Base-by-base conservation (phyloP, 2,329 filamentous ascomycete genomes). In the Didymella exigua region DNA sequence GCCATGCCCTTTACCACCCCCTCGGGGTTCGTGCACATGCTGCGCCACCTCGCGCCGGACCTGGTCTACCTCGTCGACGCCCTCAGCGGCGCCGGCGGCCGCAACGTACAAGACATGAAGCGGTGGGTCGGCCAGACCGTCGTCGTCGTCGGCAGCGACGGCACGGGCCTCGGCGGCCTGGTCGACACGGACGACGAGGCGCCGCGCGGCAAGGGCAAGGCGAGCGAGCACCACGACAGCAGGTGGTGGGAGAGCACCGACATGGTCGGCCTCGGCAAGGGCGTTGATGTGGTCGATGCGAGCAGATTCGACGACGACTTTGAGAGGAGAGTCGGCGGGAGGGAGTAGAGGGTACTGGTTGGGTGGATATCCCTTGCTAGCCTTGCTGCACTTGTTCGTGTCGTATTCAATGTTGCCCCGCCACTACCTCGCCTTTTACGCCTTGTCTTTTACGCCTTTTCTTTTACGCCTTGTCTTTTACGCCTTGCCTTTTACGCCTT, bases 51-150 rank as follows among this genome's bases (percentile, higher is more conserved):
- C 6, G 85, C 88, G 31, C 93, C 93, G 0, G 90, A 96, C 55
- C 81, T 93, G 23, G 86, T 97, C 29, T 98, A 98, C 70, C 82
- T 97, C 10, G 90, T 96, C 68, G 91, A 95, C 69, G 91, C 89
- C 2, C 83, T 97, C 23, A 85, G 89, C 38, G 93, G 93, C 6
- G 79, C 85, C 2, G 84, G 89, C 33, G 93, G 93, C 24, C 84
- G 85, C 56, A 81, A 87, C 24, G 86, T 97, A 23, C 87, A 86
- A 18, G 89, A 89, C 50, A 75, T 88, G 13, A 68, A 67, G 49
- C 79, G 81, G 26, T 88, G 85, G 86, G 85, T 88, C 7, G 80
- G 84, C 18, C 83, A 86, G 61, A 82, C 84, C 1, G 77, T 85
- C 13, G 79, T 88, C 4, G 84, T 87, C 2, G 83, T 86, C 16